Conservation (phyloP, 2,329 filamentous ascomycete genomes). For the Cladosporium cucumerinum region DNA sequence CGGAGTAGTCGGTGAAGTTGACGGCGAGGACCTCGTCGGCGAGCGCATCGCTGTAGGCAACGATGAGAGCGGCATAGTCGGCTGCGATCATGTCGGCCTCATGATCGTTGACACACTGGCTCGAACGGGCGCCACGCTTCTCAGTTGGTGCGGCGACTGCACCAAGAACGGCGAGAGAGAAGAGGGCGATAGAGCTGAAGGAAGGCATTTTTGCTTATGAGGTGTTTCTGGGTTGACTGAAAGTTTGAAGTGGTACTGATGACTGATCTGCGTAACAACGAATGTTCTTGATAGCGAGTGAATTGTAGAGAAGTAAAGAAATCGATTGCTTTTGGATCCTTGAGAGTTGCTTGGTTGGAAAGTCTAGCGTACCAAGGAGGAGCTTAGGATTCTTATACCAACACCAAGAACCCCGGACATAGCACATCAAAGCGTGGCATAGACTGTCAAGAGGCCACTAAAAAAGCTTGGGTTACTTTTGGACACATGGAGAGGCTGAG, state of each 20-base stretch:
- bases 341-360: slow-evolving; percentile 2
- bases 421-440: background rate
- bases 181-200: slow-evolving; percentile 18
- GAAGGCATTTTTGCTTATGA: slow-evolving; percentile 20
- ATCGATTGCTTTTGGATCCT: background rate
- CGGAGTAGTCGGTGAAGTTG: slow-evolving; percentile 34
- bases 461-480: slow-evolving; percentile 11
- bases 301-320: background rate
- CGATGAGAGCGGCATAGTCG: slow-evolving; percentile 31
- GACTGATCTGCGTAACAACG: background rate
- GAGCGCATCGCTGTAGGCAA: slow-evolving; percentile 25
- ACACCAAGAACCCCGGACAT: background rate
- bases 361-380: background rate
- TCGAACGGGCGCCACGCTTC: background rate
- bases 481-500: slow-evolving; percentile 11
- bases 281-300: slow-evolving; percentile 8
- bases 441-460: background rate
- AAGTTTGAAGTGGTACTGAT: background rate
- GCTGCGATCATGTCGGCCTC: slow-evolving; percentile 29
- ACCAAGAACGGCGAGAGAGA: slow-evolving; percentile 19
- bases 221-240: background rate
- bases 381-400: slow-evolving; percentile 15
- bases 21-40: slow-evolving; percentile 26
- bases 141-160: slow-evolving; percentile 18
- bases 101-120: slow-evolving; percentile 24